Evolutionary conservation across 192 early-diverging fungal species (phyloP), one percentile per base, ranked within the genome.

Genomic region (Cladochytrium replicatum): DNA sequence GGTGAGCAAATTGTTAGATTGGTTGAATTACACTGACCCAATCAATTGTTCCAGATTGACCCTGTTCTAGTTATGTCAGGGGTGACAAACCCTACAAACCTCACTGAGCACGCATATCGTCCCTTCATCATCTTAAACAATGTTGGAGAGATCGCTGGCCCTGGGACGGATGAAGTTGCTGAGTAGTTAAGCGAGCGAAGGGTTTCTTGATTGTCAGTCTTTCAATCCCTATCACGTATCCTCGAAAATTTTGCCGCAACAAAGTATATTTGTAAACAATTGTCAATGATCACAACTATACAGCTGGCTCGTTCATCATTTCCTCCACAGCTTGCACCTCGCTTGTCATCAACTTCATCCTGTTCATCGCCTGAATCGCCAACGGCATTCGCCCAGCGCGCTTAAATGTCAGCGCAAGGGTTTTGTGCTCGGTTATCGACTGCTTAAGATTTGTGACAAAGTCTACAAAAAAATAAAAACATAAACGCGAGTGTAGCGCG

Each of bases 321-420:
- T 63, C 74, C 57, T 82, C 80, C 2, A 82, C 80, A 64, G 88
- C 85, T 29, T 75, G 74, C 55, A 90, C 71, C 59, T 91, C 88
- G 25, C 68, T 65, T 42, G 72, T 65, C 84, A 90, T 88, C 22
- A 80, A 67, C 58, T 90, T 91, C 24, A 71, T 69, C 32, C 86
- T 58, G 30, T 25, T 52, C 19, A 91, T 29, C 0, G 87, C 86
- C 43, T 64, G 55, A 47, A 66, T 81, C 1, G 86, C 83, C 52
- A 86, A 58, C 34, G 83, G 79, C 31, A 83, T 23, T 48, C 68
- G 64, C 4, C 74, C 70, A n/a, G 63, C 55, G 22, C 75, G 57
- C 55, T 87, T 91, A 32, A 90, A 86, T 8, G 55, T 25, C 4
- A 87, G 32, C 0, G 88, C 87, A 17, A 73, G 50, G 11, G 70